A percentile compares a stretch with the other conserved stretches of the same genome.
Conservation (phyloP, 1,284 basidiomycete species). For the Stereum hirsutum region DNA sequence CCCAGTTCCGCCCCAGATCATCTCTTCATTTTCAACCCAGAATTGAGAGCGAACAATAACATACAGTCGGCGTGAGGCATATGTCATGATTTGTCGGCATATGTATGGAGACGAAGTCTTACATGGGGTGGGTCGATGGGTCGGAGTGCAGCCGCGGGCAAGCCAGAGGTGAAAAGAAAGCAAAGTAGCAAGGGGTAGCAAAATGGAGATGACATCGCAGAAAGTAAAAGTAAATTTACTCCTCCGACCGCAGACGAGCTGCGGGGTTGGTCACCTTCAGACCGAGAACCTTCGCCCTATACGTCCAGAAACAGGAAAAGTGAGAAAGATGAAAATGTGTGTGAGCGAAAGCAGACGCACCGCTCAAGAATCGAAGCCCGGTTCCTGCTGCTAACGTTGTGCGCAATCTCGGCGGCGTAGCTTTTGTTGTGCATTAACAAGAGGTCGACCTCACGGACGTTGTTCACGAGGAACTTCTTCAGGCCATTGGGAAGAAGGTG, state of each 20-base stretch:
- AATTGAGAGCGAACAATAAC: too few relatives aligned
- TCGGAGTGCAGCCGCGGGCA: too few relatives aligned
- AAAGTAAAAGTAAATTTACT: too few relatives aligned
- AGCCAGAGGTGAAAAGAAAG: too few relatives aligned
- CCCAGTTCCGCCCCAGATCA: too few relatives aligned
- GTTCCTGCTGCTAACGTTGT: conserved; percentile 96
- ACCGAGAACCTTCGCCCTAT: conserved; percentile 81
- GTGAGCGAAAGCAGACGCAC: conserved; percentile 29
- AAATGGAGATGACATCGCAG: too few relatives aligned
- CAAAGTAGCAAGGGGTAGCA: too few relatives aligned
- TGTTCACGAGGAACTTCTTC: conserved; percentile 92
- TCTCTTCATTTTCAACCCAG: too few relatives aligned
- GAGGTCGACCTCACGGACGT: conserved; percentile 86
- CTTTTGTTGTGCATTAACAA: conserved; percentile 98
- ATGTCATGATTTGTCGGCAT: too few relatives aligned
- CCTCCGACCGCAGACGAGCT: conserved; percentile 95
- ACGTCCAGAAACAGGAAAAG: conserved; percentile 6
- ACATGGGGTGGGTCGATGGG: too few relatives aligned
- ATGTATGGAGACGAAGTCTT: too few relatives aligned
- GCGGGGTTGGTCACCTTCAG: conserved; percentile 94
- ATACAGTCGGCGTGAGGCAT: too few relatives aligned
- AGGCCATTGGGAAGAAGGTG: conserved; percentile 91
- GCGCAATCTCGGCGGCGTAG: conserved; percentile 95
- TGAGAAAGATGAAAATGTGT: conserved; percentile 4
- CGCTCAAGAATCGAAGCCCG: conserved; percentile 88